Percentiles rank a stretch among this genome's conserved stretches.
These are phyloP conservation scores for Fragilaria crotonensis DNA, from an alignment of 108 stramenopile species.

Conservation along the genomic window DNA sequence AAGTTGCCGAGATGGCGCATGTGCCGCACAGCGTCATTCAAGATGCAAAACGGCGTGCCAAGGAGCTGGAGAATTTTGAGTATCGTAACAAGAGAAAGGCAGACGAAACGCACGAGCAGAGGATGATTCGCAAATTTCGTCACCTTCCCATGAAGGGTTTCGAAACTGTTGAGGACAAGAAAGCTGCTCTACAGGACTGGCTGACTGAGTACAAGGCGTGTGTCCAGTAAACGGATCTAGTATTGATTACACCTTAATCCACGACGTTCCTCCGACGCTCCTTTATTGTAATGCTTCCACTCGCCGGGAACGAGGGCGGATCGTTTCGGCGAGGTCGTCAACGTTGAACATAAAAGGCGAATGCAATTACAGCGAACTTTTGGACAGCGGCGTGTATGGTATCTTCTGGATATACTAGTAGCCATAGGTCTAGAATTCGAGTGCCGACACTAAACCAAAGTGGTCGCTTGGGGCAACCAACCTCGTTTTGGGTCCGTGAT, in stretches of 20 bases:
- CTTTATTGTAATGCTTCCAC: no score
- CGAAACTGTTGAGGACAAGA: constrained; percentile 10
- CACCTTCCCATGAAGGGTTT: constrained; percentile 9
- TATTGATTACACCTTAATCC: no score
- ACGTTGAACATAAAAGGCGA: no score
- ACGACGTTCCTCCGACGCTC: no score
- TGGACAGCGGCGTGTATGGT: no score
- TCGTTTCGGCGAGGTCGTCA: no score
- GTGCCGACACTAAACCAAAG: constrained; percentile 38
- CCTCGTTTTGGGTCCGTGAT: background rate
- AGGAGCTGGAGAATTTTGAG: constrained; percentile 81
- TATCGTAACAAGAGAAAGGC: constrained; percentile 31
- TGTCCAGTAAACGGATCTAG: no score
- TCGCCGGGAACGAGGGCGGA: no score
- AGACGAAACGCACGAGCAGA: constrained; percentile 7
- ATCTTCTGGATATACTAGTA: no score
- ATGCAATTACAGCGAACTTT: no score
- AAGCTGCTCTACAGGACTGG: constrained; percentile 2
- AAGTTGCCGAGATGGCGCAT: constrained; percentile 92
- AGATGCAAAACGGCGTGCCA: constrained; percentile 92
- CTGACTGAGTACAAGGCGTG: background rate
- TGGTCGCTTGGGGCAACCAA: constrained; percentile 50
- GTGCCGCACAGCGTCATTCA: constrained; percentile 81
- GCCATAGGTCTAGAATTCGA: no score
- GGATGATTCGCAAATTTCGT: constrained; percentile 4